Percentiles rank a stretch among this genome's conserved stretches.
Evolutionary conservation across 1,284 basidiomycete species (phyloP).

Genomic region (Mycosarcoma maydis): DNA sequence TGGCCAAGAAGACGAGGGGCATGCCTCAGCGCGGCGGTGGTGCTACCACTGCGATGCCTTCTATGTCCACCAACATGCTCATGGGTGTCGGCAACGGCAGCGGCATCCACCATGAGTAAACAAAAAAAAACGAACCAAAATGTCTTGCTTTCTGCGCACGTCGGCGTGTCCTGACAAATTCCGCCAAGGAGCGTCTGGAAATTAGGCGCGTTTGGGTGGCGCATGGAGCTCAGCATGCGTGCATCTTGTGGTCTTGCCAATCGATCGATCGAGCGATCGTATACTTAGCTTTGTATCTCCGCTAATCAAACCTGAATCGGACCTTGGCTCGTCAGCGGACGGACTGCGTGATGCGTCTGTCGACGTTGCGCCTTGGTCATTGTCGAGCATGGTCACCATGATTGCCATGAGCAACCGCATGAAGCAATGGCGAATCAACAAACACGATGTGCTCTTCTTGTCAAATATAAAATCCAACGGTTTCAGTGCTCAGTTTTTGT

Average conservation of each 20-base stretch:
- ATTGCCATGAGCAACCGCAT: too few relatives aligned
- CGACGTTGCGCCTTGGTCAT: too few relatives aligned
- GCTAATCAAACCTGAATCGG: too few relatives aligned
- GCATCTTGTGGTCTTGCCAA: background rate
- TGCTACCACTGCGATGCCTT: slow-evolving; percentile 27
- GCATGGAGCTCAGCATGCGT: background rate
- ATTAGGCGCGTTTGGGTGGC: too few relatives aligned
- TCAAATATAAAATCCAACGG: slow-evolving; percentile 9
- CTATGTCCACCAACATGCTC: slow-evolving; percentile 42
- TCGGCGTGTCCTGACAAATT: background rate
- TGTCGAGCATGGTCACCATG: too few relatives aligned
- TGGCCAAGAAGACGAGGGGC: slow-evolving; percentile 43
- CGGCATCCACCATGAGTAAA: slow-evolving; percentile 41
- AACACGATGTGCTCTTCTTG: background rate
- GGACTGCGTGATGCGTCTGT: background rate
- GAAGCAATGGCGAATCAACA: too few relatives aligned
- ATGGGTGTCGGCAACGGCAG: slow-evolving; percentile 45
- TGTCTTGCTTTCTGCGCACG: background rate
- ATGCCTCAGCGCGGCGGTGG: slow-evolving; percentile 24
- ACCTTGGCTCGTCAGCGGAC: too few relatives aligned
- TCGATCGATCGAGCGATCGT: too few relatives aligned
- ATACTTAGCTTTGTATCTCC: too few relatives aligned
- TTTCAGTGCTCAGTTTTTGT: background rate
- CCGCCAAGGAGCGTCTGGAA: too few relatives aligned
- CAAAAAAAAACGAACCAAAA: background rate